Conservation (phyloP, 495 filamentous ascomycete species). For the Annulohypoxylon maeteangense region DNA sequence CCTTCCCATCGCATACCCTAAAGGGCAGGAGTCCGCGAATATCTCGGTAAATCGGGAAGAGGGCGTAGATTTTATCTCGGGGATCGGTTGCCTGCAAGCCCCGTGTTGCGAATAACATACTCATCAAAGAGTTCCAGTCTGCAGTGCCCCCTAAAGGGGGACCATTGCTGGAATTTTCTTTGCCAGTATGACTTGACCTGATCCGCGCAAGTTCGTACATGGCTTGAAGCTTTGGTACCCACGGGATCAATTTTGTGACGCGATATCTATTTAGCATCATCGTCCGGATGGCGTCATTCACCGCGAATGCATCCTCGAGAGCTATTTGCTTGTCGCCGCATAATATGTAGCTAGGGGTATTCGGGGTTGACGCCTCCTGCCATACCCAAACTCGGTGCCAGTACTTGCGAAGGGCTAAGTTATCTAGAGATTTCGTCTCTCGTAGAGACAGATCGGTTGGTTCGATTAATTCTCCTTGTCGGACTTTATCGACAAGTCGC, state of each 20-base stretch:
- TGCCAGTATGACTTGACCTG: background rate
- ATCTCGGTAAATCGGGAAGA: conserved; percentile 12
- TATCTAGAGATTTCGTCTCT: background rate
- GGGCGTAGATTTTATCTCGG: conserved; percentile 13
- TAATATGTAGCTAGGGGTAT: conserved; percentile 8
- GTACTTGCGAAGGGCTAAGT: conserved; percentile 6
- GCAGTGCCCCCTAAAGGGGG: conserved; percentile 4
- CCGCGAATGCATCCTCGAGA: conserved; percentile 9
- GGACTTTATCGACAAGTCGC: conserved; percentile 1
- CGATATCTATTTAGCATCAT: background rate
- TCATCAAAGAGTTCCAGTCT: conserved; percentile 9
- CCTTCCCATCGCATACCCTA: background rate
- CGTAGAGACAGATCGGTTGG: background rate
- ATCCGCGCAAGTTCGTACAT: background rate
- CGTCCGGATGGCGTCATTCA: conserved; percentile 15
- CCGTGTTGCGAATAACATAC: conserved; percentile 4
- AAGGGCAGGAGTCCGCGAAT: background rate
- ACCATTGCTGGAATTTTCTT: background rate
- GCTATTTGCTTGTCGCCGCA: conserved; percentile 13
- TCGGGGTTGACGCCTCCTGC: conserved; percentile 23
- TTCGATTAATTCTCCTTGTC: background rate
- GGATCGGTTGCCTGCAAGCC: conserved; percentile 6
- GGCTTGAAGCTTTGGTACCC: background rate
- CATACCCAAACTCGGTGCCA: conserved; percentile 26
- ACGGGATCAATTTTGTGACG: background rate